A percentile compares a stretch with the other conserved stretches of the same genome.
phyloP scores from a whole-genome alignment of 1,139 yeast species.

The Meyerozyma athensensis region DNA sequence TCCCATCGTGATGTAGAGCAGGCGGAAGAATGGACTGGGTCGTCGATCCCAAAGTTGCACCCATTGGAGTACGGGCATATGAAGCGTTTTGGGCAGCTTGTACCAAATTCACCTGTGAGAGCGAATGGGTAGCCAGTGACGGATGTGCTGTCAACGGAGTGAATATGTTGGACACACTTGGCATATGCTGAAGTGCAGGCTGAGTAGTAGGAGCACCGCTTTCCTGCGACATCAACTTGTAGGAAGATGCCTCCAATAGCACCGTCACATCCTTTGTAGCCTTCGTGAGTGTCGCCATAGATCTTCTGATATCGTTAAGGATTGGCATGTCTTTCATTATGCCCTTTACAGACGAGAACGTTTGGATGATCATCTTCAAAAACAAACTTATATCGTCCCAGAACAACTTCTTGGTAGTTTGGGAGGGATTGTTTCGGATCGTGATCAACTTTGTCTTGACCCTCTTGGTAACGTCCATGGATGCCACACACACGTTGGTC shows the following conservation, averaged over 20 bases:
- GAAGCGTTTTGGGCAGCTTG: slow-evolving; percentile 14
- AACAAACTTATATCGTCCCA: slow-evolving; percentile 88
- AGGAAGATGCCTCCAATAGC: slow-evolving; percentile 55
- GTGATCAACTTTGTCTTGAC: slow-evolving; percentile 55
- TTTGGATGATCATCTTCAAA: slow-evolving; percentile 75
- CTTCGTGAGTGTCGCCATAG: slow-evolving; percentile 75
- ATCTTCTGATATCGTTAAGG: slow-evolving; percentile 73
- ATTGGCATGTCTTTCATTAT: slow-evolving; percentile 80
- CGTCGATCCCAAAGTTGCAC: slow-evolving; percentile 26
- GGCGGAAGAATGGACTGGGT: slow-evolving; percentile 14
- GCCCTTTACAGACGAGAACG: slow-evolving; percentile 76
- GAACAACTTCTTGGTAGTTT: slow-evolving; percentile 57
- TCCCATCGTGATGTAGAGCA: slow-evolving; percentile 5
- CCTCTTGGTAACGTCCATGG: slow-evolving; percentile 75
- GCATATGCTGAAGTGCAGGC: slow-evolving; percentile 27
- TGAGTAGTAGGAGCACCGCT: slow-evolving; percentile 9
- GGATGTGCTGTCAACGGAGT: slow-evolving; percentile 32
- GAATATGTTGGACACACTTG: slow-evolving; percentile 33
- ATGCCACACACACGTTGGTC: slow-evolving; percentile 69
- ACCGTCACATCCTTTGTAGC: slow-evolving; percentile 89
- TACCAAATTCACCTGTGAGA: slow-evolving; percentile 18
- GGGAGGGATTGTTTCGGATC: slow-evolving; percentile 47
- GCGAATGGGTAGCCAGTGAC: slow-evolving; percentile 15
- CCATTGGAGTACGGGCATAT: slow-evolving; percentile 30
- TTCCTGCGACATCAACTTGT: slow-evolving; percentile 29